Percentiles rank a stretch among this genome's conserved stretches.
These are phyloP conservation scores for Kazachstania kunashirensis DNA, from an alignment of 805 yeast species.

Conservation along the genomic window DNA sequence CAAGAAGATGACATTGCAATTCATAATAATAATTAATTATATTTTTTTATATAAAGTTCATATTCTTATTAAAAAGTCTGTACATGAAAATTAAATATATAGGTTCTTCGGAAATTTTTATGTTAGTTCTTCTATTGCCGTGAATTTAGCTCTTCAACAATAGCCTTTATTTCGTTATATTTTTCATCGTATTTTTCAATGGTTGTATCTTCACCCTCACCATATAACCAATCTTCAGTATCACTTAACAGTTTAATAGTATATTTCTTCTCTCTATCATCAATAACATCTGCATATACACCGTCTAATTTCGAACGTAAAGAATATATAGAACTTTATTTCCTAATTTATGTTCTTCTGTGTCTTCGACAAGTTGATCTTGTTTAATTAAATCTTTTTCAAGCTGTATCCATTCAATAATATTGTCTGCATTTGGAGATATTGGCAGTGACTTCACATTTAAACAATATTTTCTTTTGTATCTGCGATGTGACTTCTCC, in stretches of 20 bases:
- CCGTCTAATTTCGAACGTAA: slow-evolving; percentile 94
- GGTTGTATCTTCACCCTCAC: slow-evolving; percentile 77
- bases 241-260: slow-evolving; percentile 61
- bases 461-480: not conserved
- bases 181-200: slow-evolving; percentile 95
- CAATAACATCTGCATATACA: slow-evolving; percentile 74
- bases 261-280: slow-evolving; percentile 77
- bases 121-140: not conserved
- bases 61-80: too few relatives aligned
- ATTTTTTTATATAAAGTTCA: too few relatives aligned
- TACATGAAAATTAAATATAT: too few relatives aligned
- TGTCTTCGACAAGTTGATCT: slow-evolving; percentile 94
- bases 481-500: not conserved
- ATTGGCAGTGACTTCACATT: slow-evolving; percentile 48
- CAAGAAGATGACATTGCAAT: not conserved
- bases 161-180: slow-evolving; percentile 66
- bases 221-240: slow-evolving; percentile 78
- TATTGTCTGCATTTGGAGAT: slow-evolving; percentile 45
- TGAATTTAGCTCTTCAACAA: not conserved
- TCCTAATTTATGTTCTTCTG: too few relatives aligned
- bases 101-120: too few relatives aligned
- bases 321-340: slow-evolving; percentile 91
- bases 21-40: too few relatives aligned
- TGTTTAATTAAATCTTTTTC: slow-evolving; percentile 77
- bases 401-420: slow-evolving; percentile 59